A percentile compares a stretch with the other conserved stretches of the same genome.
Conservation (phyloP, 2,329 filamentous ascomycete genomes). For the Penicillium olsonii region DNA sequence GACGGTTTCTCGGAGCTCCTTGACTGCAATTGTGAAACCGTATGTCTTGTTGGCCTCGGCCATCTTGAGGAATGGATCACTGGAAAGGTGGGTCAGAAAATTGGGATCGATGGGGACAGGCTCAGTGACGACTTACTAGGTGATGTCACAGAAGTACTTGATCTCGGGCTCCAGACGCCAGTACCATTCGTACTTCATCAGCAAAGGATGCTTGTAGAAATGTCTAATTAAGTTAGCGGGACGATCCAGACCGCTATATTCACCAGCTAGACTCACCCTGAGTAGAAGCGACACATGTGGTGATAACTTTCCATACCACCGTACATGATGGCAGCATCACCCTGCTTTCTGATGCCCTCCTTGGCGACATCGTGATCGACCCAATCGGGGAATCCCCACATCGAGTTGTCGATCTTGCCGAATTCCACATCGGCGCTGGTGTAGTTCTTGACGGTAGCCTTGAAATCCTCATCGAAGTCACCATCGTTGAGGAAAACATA, state of each 20-base stretch:
- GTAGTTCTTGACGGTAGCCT: conserved; percentile 82
- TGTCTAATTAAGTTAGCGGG: conserved; percentile 57
- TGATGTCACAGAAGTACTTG: conserved; percentile 99
- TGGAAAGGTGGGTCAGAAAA: conserved; percentile 38
- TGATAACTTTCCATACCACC: conserved; percentile 98
- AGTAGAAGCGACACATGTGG: conserved; percentile 99
- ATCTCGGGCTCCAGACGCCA: conserved; percentile 99
- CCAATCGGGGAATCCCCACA: conserved; percentile 98
- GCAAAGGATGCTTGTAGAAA: conserved; percentile 94
- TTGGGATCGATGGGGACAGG: not conserved
- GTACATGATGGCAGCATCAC: conserved; percentile 98
- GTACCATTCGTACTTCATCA: conserved; percentile 99
- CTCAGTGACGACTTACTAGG: conserved; percentile 67
- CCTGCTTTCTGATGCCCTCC: conserved; percentile 95
- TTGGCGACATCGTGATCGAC: conserved; percentile 89
- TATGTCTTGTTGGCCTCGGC: conserved; percentile 94
- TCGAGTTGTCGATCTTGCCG: conserved; percentile 83
- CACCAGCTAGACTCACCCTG: conserved; percentile 65
- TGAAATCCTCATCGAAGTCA: conserved; percentile 92
- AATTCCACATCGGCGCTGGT: conserved; percentile 89
- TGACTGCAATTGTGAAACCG: conserved; percentile 97
- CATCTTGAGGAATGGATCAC: conserved; percentile 96
- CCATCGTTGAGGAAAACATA: conserved; percentile 98
- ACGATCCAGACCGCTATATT: not conserved
- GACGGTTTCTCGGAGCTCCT: conserved; percentile 95